Percentiles rank a stretch among this genome's conserved stretches.
Conservation (phyloP, 2,329 filamentous ascomycete genomes). For the Magnaporthales sp. region DNA sequence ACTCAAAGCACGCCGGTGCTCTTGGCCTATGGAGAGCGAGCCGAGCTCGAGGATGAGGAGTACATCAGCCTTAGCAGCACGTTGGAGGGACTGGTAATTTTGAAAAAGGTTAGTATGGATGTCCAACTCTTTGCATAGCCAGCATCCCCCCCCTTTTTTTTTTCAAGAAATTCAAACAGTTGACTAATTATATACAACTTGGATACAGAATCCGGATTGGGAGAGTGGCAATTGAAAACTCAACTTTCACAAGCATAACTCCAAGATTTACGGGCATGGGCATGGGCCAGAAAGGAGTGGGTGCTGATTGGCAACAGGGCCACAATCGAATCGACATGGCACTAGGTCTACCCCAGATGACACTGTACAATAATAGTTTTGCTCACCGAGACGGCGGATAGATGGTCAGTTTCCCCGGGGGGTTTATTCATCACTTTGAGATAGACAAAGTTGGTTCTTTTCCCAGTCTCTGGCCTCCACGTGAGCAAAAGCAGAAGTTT, state of each 20-base stretch:
- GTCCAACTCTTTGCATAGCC: not conserved
- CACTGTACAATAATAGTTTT: conserved; percentile 6
- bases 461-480: not conserved
- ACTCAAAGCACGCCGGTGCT: conserved; percentile 98
- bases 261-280: not conserved
- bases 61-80: conserved; percentile 88
- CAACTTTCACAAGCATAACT: not conserved
- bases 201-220: conserved; percentile 46
- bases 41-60: conserved; percentile 95
- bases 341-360: conserved; percentile 2
- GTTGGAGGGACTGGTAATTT: conserved; percentile 88
- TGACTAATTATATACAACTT: conserved; percentile 3
- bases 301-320: not conserved
- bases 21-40: conserved; percentile 87
- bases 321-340: not conserved
- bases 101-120: conserved; percentile 71
- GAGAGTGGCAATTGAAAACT: conserved; percentile 34
- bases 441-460: not conserved
- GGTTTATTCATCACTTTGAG: not conserved
- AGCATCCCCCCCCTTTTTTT: not conserved
- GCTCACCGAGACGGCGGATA: not conserved
- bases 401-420: not conserved
- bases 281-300: not conserved
- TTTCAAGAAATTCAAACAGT: not conserved
- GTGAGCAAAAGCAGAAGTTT: not conserved